Evolutionary conservation across 108 stramenopile genomes (phyloP).

Genomic region (Craspedostauros australis): DNA sequence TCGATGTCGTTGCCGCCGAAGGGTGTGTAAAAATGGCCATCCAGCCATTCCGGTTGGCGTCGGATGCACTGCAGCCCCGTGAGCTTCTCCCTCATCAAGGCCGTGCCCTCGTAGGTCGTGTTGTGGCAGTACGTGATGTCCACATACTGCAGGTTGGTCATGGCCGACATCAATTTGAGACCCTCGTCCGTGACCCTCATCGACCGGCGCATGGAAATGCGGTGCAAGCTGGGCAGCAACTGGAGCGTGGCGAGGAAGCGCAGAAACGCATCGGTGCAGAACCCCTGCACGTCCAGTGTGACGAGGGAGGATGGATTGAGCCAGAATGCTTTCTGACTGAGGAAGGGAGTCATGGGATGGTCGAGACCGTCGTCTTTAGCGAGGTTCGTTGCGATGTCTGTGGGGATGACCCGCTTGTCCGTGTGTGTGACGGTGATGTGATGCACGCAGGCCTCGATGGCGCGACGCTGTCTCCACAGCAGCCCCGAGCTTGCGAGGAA

Average conservation of each 20-base stretch:
- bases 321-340: too few species aligned
- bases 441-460: too few species aligned
- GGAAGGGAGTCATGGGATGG: too few species aligned
- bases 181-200: constrained; percentile 9
- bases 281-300: too few species aligned
- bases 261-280: too few species aligned
- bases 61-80: constrained; percentile 11
- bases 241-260: background rate
- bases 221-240: constrained; percentile 1
- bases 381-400: too few species aligned
- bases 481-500: background rate
- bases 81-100: constrained; percentile 5
- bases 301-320: too few species aligned
- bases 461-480: too few species aligned
- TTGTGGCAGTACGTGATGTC: constrained; percentile 25
- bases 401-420: too few species aligned
- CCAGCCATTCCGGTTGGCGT: constrained; percentile 37
- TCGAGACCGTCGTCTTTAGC: too few species aligned
- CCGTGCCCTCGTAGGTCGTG: constrained; percentile 16
- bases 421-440: too few species aligned
- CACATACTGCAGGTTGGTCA: constrained; percentile 2
- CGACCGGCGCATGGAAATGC: constrained; percentile 6
- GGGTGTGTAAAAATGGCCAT: constrained; percentile 26
- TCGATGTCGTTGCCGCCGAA: constrained; percentile 9
- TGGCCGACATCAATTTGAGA: background rate